These are phyloP conservation scores for Rhizopogon vinicolor DNA, from an alignment of 768 basidiomycete species.

Conservation along the genomic window DNA sequence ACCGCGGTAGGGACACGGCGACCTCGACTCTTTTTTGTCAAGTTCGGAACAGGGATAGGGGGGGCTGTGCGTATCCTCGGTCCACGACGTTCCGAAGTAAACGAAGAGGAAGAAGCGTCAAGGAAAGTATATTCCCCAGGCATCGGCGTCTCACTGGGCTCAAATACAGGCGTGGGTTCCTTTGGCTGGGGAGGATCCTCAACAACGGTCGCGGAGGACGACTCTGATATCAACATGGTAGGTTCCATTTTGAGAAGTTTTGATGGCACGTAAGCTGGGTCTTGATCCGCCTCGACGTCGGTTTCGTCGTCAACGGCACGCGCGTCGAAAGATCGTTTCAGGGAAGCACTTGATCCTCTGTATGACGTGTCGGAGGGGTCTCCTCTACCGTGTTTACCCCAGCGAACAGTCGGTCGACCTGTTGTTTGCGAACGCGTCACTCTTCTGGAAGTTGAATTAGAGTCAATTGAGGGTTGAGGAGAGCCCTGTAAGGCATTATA, in stretches of 20 bases:
- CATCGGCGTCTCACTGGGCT: slow-evolving; percentile 19
- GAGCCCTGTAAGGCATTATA: slow-evolving; percentile 13
- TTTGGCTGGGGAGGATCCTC: slow-evolving; percentile 15
- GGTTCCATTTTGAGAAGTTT: slow-evolving; percentile 27
- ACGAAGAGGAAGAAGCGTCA: slow-evolving; percentile 31
- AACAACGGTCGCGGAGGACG: slow-evolving; percentile 25
- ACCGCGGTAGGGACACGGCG: slow-evolving; percentile 63
- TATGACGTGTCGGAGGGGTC: slow-evolving; percentile 24
- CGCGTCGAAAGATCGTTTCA: slow-evolving; percentile 30
- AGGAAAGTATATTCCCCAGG: slow-evolving; percentile 30
- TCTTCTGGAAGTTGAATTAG: slow-evolving; percentile 19
- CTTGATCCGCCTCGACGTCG: slow-evolving; percentile 24
- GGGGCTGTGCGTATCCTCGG: slow-evolving; percentile 51
- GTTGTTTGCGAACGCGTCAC: slow-evolving; percentile 30
- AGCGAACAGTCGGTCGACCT: slow-evolving; percentile 27
- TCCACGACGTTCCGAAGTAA: slow-evolving; percentile 36
- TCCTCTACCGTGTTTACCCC: slow-evolving; percentile 27
- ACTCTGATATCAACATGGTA: slow-evolving; percentile 16
- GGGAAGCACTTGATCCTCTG: slow-evolving; percentile 15
- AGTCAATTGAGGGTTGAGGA: slow-evolving; percentile 18
- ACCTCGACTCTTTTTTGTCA: slow-evolving; percentile 79
- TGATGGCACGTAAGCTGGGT: slow-evolving; percentile 12
- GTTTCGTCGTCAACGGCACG: slow-evolving; percentile 31
- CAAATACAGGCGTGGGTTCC: slow-evolving; percentile 4
- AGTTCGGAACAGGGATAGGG: slow-evolving; percentile 69